Evolutionary conservation across 768 basidiomycete genomes (phyloP).

Genomic region (Pleurotus salmoneostramineus): DNA sequence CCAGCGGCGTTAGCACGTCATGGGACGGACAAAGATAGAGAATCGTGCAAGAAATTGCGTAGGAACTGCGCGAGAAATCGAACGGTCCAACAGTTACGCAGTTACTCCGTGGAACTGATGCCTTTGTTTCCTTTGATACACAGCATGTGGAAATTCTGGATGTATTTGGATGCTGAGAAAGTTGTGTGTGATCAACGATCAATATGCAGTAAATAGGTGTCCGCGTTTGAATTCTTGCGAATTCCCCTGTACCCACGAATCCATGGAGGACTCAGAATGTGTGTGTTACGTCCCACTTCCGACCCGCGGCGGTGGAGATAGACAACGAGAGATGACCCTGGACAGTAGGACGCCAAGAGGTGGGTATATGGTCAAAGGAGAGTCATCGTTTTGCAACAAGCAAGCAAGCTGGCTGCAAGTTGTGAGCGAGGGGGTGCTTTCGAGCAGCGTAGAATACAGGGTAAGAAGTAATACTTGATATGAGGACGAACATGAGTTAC

Average conservation of each 20-base stretch:
- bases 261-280: constrained; percentile 29
- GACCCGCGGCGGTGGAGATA: constrained; percentile 35
- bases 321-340: constrained; percentile 1
- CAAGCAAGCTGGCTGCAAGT: neutral
- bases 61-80: too few relatives aligned
- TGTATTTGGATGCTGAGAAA: too few relatives aligned
- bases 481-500: constrained; percentile 4
- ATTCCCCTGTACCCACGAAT: constrained; percentile 19
- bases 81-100: too few relatives aligned
- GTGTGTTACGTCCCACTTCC: constrained; percentile 23
- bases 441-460: neutral
- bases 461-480: neutral
- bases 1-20: constrained; percentile 8
- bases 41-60: too few relatives aligned
- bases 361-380: neutral
- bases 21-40: neutral
- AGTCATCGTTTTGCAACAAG: neutral
- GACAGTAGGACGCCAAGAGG: neutral
- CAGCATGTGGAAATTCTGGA: constrained; percentile 3
- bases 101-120: neutral
- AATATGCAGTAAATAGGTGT: constrained; percentile 14
- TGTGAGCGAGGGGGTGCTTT: neutral
- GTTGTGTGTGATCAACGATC: constrained; percentile 23
- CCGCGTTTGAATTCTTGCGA: neutral
- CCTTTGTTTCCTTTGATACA: neutral